These are phyloP conservation scores for Macroventuria anomochaeta DNA, from an alignment of 2,329 filamentous ascomycete species.

Conservation along the genomic window DNA sequence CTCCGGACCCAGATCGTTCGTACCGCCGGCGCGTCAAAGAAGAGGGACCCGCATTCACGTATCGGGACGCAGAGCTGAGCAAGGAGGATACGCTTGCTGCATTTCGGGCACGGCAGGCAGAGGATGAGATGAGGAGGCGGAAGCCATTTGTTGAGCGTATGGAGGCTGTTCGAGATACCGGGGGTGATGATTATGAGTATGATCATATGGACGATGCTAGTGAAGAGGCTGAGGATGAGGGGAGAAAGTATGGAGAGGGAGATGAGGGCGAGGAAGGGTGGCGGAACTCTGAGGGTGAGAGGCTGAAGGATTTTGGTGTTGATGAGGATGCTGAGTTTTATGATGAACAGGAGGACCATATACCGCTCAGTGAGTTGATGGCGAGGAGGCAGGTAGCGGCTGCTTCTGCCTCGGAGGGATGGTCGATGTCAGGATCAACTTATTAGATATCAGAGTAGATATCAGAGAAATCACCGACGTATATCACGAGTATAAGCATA, in stretches of 20 bases:
- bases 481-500: background rate
- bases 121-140: conserved; percentile 55
- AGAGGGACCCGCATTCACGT: conserved; percentile 47
- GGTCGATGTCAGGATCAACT: background rate
- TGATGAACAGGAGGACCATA: conserved; percentile 68
- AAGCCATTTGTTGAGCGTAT: conserved; percentile 53
- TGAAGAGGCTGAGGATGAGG: conserved; percentile 27
- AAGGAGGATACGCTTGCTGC: conserved; percentile 56
- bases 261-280: conserved; percentile 65
- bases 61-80: conserved; percentile 46
- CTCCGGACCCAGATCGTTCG: conserved; percentile 57
- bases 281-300: conserved; percentile 78
- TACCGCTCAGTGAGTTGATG: conserved; percentile 73
- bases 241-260: conserved; percentile 22
- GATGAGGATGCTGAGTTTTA: conserved; percentile 77
- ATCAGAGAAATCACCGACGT: background rate
- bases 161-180: conserved; percentile 26
- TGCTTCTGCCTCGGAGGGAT: conserved; percentile 2
- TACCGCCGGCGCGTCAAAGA: conserved; percentile 25
- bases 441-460: background rate
- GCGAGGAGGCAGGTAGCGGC: conserved; percentile 28
- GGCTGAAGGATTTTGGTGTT: conserved; percentile 77
- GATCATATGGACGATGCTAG: conserved; percentile 33
- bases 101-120: conserved; percentile 61
- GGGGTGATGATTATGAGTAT: conserved; percentile 22